Percentiles rank a stretch among this genome's conserved stretches.
Conservation (phyloP, 768 basidiomycete genomes). For the Cyclocybe cylindracea region DNA sequence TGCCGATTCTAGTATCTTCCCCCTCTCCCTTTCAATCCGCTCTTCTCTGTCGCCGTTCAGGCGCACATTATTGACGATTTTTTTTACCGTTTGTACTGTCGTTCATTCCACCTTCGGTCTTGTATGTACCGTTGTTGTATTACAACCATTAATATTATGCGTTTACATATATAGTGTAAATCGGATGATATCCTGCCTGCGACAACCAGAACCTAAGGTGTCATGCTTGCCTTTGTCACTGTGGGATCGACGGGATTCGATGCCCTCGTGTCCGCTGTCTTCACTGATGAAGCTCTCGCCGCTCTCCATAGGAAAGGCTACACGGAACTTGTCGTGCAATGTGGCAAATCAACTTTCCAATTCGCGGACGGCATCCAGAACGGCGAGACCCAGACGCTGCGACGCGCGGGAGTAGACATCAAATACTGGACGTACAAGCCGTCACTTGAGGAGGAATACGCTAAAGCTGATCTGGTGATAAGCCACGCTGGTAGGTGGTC, state of each 20-base stretch:
- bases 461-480: conserved; percentile 75
- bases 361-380: conserved; percentile 27
- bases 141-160: too few species aligned
- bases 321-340: conserved; percentile 67
- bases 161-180: too few species aligned
- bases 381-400: conserved; percentile 25
- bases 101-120: too few species aligned
- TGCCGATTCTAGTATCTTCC: background rate
- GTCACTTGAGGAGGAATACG: conserved; percentile 65
- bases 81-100: too few species aligned
- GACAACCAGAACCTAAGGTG: background rate
- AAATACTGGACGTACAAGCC: conserved; percentile 76
- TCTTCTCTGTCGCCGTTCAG: too few species aligned
- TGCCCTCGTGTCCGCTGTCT: conserved; percentile 58
- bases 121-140: too few species aligned
- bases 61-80: too few species aligned
- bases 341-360: conserved; percentile 66
- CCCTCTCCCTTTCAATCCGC: too few species aligned
- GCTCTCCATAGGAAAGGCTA: conserved; percentile 58
- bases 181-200: too few species aligned
- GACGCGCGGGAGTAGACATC: conserved; percentile 49
- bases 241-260: conserved; percentile 92
- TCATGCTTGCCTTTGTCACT: conserved; percentile 70
- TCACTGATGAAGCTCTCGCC: conserved; percentile 60
- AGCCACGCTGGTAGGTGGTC: conserved; percentile 84